Conservation (phyloP, 2,329 filamentous ascomycete genomes). For the Exophiala dermatitidis region DNA sequence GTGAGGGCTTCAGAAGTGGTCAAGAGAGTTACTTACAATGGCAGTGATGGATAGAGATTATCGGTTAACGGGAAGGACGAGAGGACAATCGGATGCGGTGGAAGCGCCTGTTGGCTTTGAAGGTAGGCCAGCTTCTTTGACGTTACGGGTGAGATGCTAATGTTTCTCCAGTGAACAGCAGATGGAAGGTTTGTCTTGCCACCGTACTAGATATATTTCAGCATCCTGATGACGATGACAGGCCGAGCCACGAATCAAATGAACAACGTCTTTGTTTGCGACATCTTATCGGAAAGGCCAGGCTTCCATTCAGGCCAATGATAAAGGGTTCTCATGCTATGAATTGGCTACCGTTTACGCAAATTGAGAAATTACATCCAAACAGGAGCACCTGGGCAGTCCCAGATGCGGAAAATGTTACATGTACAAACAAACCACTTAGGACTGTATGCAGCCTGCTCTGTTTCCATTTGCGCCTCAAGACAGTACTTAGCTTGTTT, state of each 20-base stretch:
- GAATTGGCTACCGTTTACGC: neutral
- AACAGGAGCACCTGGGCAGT: neutral
- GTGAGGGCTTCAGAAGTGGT: constrained; percentile 26
- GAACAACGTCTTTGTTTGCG: constrained; percentile 5
- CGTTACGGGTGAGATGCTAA: constrained; percentile 12
- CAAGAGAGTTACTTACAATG: constrained; percentile 7
- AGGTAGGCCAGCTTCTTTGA: constrained; percentile 19
- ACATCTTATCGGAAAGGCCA: neutral
- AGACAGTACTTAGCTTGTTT: too few species aligned
- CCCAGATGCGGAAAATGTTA: neutral
- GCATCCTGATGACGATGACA: constrained; percentile 9
- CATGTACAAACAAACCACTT: neutral
- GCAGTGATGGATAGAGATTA: constrained; percentile 62
- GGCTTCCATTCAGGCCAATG: too few species aligned
- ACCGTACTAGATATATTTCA: neutral
- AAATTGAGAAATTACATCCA: neutral
- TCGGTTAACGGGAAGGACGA: constrained; percentile 53
- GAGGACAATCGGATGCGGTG: constrained; percentile 55
- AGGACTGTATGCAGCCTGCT: too few species aligned
- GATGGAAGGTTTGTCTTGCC: constrained; percentile 51
- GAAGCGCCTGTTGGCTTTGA: constrained; percentile 57
- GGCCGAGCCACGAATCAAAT: constrained; percentile 25
- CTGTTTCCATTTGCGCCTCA: too few species aligned
- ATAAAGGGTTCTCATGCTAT: neutral
- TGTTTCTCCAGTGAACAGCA: constrained; percentile 48